Percentiles rank a stretch among this genome's conserved stretches.
phyloP scores from a whole-genome alignment of 768 basidiomycete genomes.

The Leucosporidium yakuticum region DNA sequence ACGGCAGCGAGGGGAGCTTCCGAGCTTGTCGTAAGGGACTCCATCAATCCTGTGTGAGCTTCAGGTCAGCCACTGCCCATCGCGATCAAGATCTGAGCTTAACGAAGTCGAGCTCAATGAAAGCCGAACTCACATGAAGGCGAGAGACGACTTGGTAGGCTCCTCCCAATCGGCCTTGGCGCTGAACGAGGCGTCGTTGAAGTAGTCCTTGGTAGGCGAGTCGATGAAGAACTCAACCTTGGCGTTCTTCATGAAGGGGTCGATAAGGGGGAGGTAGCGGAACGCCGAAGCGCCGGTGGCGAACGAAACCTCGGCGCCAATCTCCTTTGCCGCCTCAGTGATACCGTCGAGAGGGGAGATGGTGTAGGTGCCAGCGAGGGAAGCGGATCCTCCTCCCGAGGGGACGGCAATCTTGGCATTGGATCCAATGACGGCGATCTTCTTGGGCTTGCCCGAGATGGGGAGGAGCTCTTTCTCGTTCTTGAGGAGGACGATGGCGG shows the following conservation, averaged over 20 bases:
- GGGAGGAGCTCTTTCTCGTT: constrained; percentile 44
- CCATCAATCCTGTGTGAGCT: too few relatives aligned
- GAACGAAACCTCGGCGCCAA: constrained; percentile 18
- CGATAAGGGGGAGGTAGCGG: constrained; percentile 19
- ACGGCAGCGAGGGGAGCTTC: neutral
- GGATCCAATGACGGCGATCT: constrained; percentile 39
- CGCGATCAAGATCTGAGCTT: too few relatives aligned
- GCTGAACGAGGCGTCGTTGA: neutral
- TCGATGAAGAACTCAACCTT: constrained; percentile 17
- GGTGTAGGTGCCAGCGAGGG: constrained; percentile 41
- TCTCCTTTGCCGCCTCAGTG: constrained; percentile 36
- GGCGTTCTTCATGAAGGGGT: constrained; percentile 2
- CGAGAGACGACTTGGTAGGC: constrained; percentile 1
- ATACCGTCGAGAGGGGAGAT: constrained; percentile 44
- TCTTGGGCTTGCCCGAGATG: constrained; percentile 38
- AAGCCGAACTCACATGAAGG: too few relatives aligned
- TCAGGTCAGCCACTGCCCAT: too few relatives aligned
- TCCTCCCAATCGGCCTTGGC: neutral
- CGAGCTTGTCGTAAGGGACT: constrained; percentile 11
- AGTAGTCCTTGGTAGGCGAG: neutral
- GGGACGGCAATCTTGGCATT: constrained; percentile 42
- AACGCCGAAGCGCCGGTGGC: constrained; percentile 24
- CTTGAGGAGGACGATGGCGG: constrained; percentile 51
- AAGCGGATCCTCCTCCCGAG: constrained; percentile 45
- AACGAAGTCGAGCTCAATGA: too few relatives aligned